Evolutionary conservation across 2,329 filamentous ascomycete species (phyloP).

Genomic region (Epichloe glyceriae): DNA sequence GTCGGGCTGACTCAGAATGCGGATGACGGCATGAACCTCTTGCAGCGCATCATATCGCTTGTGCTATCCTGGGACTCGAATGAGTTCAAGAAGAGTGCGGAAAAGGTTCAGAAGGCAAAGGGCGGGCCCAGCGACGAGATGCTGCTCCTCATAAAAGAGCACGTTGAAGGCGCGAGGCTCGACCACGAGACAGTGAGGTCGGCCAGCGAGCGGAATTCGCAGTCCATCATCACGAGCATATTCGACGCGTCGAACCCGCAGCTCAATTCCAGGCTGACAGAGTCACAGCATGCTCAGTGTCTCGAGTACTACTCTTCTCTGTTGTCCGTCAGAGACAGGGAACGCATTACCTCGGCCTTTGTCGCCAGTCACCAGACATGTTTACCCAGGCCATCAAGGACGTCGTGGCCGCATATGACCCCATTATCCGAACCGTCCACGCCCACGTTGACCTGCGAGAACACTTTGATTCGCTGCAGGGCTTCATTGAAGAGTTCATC

Average conservation of each 20-base stretch:
- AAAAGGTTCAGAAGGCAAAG: slow-evolving; percentile 51
- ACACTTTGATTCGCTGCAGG: slow-evolving; percentile 53
- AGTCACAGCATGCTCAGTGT: slow-evolving; percentile 49
- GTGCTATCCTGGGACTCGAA: slow-evolving; percentile 60
- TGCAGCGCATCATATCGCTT: slow-evolving; percentile 64
- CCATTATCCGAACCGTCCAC: slow-evolving; percentile 60
- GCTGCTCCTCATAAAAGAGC: slow-evolving; percentile 45
- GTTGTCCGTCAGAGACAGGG: slow-evolving; percentile 62
- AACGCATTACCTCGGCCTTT: slow-evolving; percentile 52
- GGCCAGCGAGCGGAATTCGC: slow-evolving; percentile 34
- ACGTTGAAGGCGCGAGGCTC: slow-evolving; percentile 37
- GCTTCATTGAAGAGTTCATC: slow-evolving; percentile 60
- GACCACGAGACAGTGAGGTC: slow-evolving; percentile 47
- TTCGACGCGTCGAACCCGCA: slow-evolving; percentile 39
- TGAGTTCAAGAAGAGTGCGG: slow-evolving; percentile 53
- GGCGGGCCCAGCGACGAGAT: slow-evolving; percentile 46
- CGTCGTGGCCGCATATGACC: slow-evolving; percentile 54
- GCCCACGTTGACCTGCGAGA: slow-evolving; percentile 57
- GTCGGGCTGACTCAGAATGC: slow-evolving; percentile 57
- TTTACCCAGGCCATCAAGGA: slow-evolving; percentile 58
- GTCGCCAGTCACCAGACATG: slow-evolving; percentile 55
- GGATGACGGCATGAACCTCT: slow-evolving; percentile 67
- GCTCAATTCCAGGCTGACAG: slow-evolving; percentile 34
- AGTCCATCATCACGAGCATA: slow-evolving; percentile 57
- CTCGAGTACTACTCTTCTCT: slow-evolving; percentile 58